Conservation (phyloP, 2,329 filamentous ascomycete genomes). For the Fusarium nanum region DNA sequence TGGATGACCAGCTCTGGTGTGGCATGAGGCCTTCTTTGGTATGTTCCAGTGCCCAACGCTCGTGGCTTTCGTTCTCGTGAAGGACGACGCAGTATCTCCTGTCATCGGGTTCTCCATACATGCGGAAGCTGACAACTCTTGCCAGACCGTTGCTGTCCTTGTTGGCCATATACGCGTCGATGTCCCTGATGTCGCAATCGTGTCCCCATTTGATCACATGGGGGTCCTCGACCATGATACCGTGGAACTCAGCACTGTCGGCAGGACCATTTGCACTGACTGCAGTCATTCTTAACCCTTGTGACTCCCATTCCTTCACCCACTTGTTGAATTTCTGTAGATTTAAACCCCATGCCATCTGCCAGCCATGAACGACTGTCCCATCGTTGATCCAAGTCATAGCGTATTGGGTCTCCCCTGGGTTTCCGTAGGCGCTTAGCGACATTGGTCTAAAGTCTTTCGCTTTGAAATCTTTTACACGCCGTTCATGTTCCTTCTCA, state of each 20-base stretch:
- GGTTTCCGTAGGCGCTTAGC: conserved; percentile 26
- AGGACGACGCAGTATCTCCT: conserved; percentile 32
- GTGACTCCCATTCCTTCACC: conserved; percentile 3
- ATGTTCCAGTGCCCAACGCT: conserved; percentile 12
- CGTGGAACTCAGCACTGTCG: conserved; percentile 14
- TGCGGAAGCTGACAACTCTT: conserved; percentile 9
- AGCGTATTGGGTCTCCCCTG: conserved; percentile 23
- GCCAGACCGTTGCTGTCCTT: conserved; percentile 6
- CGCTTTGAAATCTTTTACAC: not conserved
- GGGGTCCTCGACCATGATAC: conserved; percentile 21
- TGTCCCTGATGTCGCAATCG: conserved; percentile 12
- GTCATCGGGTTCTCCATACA: conserved; percentile 28
- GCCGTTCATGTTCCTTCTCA: not conserved
- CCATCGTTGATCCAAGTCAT: conserved; percentile 18
- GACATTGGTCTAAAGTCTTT: conserved; percentile 25
- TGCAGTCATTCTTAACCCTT: conserved; percentile 11
- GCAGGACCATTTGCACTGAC: conserved; percentile 29
- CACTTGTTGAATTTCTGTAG: conserved; percentile 20
- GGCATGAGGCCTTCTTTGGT: not conserved
- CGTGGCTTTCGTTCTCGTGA: conserved; percentile 31
- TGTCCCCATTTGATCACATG: conserved; percentile 19
- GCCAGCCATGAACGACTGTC: not conserved
- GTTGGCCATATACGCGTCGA: conserved; percentile 1
- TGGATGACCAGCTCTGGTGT: not conserved
- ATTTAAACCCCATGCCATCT: conserved; percentile 13